phyloP scores from a whole-genome alignment of 75 land plant genomes.

The Pinus tabuliformis region DNA sequence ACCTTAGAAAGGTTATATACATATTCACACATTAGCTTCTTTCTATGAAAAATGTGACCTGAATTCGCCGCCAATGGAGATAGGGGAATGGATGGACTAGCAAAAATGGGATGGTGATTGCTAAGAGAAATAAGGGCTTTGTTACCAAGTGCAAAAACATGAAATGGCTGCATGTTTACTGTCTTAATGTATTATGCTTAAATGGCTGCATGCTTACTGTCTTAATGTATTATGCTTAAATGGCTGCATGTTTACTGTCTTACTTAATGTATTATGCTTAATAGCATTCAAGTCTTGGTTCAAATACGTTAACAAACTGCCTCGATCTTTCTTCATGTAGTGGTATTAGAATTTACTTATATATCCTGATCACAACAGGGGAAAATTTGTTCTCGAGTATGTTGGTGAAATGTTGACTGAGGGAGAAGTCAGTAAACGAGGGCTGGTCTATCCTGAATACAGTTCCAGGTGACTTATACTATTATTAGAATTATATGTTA shows the following conservation, averaged over 20 bases:
- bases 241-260: background rate
- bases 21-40: background rate
- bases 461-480: constrained; percentile 15
- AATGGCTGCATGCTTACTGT: background rate
- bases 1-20: background rate
- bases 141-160: background rate
- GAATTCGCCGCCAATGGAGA: background rate
- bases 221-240: too few relatives aligned
- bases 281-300: background rate
- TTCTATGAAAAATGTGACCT: background rate
- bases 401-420: constrained; percentile 38
- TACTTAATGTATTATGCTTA: background rate
- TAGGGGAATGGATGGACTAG: too few relatives aligned
- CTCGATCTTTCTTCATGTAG: background rate
- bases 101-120: background rate
- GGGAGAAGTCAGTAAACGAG: constrained; percentile 26
- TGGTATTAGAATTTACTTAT: background rate
- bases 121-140: background rate
- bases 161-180: background rate
- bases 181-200: too few relatives aligned
- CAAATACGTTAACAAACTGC: background rate
- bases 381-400: constrained; percentile 35
- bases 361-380: constrained; percentile 15
- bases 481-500: background rate
- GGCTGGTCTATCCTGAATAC: constrained; percentile 20